These are phyloP conservation scores for Phytophthora rubi DNA, from an alignment of 352 stramenopile genomes.

Conservation along the genomic window DNA sequence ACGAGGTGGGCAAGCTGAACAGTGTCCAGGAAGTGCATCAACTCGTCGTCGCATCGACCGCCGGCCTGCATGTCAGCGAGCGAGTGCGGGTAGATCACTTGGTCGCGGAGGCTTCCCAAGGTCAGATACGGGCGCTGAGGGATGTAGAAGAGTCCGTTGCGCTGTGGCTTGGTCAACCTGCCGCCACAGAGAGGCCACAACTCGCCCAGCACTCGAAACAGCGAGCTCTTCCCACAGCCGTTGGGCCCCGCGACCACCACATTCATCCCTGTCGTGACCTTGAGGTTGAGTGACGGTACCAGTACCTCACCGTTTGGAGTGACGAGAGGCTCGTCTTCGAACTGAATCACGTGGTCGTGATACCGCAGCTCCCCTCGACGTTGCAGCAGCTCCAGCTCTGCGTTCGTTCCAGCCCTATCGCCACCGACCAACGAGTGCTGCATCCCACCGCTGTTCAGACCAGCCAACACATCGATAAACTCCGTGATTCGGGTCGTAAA, in stretches of 20 bases:
- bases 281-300: constrained; percentile 65
- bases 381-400: constrained; percentile 34
- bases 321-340: constrained; percentile 82
- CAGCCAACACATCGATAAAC: constrained; percentile 70
- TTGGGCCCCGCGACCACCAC: constrained; percentile 82
- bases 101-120: constrained; percentile 87
- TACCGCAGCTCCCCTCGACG: constrained; percentile 52
- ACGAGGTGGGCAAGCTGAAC: constrained; percentile 79
- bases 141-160: constrained; percentile 86
- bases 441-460: constrained; percentile 59
- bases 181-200: constrained; percentile 83
- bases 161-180: constrained; percentile 69
- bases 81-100: constrained; percentile 87
- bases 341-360: constrained; percentile 78
- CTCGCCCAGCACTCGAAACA: constrained; percentile 85
- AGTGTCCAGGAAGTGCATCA: constrained; percentile 69
- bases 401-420: constrained; percentile 1
- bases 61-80: constrained; percentile 52
- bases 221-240: constrained; percentile 80
- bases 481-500: constrained; percentile 77
- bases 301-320: constrained; percentile 86
- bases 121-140: constrained; percentile 86
- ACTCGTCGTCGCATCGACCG: constrained; percentile 54
- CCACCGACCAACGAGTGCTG: constrained; percentile 54
- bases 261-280: constrained; percentile 87